Evolutionary conservation across 2,329 filamentous ascomycete species (phyloP).

Genomic region (Fusarium bactridioides): DNA sequence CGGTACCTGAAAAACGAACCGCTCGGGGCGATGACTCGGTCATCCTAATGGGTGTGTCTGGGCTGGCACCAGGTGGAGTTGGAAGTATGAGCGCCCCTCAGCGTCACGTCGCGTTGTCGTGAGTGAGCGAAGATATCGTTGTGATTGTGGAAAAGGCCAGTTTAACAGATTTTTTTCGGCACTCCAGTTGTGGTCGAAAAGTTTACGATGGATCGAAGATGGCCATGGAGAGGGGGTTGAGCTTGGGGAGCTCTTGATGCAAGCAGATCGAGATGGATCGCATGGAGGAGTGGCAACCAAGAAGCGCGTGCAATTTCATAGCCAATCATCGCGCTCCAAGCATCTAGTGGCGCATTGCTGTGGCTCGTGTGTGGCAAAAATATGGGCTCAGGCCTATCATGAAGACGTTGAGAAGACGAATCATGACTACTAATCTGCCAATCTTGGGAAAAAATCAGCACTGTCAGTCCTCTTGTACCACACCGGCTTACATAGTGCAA

Average conservation of each 20-base stretch:
- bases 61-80: slow-evolving; percentile 25
- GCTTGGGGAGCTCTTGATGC: slow-evolving; percentile 38
- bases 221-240: slow-evolving; percentile 36
- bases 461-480: not conserved
- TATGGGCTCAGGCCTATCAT: slow-evolving; percentile 1
- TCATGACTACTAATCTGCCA: not conserved
- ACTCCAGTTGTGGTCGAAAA: slow-evolving; percentile 22
- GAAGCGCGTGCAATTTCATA: slow-evolving; percentile 36
- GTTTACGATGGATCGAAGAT: slow-evolving; percentile 36
- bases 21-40: slow-evolving; percentile 62
- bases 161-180: slow-evolving; percentile 9
- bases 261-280: slow-evolving; percentile 40
- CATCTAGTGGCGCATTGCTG: slow-evolving; percentile 20
- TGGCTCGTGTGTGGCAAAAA: slow-evolving; percentile 17
- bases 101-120: slow-evolving; percentile 18
- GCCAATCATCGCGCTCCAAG: slow-evolving; percentile 14
- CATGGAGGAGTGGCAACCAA: slow-evolving; percentile 36
- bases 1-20: slow-evolving; percentile 64
- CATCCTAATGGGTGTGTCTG: slow-evolving; percentile 39
- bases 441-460: not conserved
- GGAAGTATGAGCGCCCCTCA: slow-evolving; percentile 33
- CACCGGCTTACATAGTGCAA: not conserved
- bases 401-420: not conserved
- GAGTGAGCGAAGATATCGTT: slow-evolving; percentile 15
- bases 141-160: slow-evolving; percentile 1